phyloP scores from a whole-genome alignment of 768 basidiomycete species.

The Clathrus columnatus region DNA sequence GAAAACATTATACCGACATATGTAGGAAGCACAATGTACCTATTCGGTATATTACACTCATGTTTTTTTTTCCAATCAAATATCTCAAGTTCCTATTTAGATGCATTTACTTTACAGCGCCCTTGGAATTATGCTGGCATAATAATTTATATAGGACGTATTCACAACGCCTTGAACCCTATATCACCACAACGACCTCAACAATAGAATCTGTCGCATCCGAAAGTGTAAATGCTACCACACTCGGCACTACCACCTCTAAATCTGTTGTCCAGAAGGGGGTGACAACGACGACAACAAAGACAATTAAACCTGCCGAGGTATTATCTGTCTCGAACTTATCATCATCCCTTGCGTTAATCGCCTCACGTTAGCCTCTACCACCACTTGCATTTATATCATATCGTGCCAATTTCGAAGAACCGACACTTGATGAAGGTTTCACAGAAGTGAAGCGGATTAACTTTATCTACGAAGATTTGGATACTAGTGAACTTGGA shows the following conservation, averaged over 20 bases:
- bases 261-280: not conserved
- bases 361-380: slow-evolving; percentile 43
- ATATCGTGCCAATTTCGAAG: slow-evolving; percentile 56
- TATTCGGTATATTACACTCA: slow-evolving; percentile 37
- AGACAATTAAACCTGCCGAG: not conserved
- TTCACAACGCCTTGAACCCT: slow-evolving; percentile 17
- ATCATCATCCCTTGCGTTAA: not conserved
- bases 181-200: not conserved
- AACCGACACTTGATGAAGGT: slow-evolving; percentile 60
- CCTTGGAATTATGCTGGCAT: slow-evolving; percentile 82
- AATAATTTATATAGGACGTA: slow-evolving; percentile 86
- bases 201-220: not conserved
- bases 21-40: slow-evolving; percentile 47
- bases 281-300: not conserved
- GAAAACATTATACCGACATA: slow-evolving; percentile 62
- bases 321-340: slow-evolving; percentile 8
- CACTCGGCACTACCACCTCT: not conserved
- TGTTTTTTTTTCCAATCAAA: not conserved
- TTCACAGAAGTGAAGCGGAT: slow-evolving; percentile 68
- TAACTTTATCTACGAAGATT: slow-evolving; percentile 74
- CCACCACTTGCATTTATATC: slow-evolving; percentile 52
- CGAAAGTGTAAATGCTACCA: not conserved
- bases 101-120: slow-evolving; percentile 68
- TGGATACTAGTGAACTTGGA: too few species aligned
- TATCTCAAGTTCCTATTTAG: slow-evolving; percentile 26